A percentile compares a stretch with the other conserved stretches of the same genome.
Evolutionary conservation across 1,284 basidiomycete genomes (phyloP).

Genomic region (Sphagnurus paluster): DNA sequence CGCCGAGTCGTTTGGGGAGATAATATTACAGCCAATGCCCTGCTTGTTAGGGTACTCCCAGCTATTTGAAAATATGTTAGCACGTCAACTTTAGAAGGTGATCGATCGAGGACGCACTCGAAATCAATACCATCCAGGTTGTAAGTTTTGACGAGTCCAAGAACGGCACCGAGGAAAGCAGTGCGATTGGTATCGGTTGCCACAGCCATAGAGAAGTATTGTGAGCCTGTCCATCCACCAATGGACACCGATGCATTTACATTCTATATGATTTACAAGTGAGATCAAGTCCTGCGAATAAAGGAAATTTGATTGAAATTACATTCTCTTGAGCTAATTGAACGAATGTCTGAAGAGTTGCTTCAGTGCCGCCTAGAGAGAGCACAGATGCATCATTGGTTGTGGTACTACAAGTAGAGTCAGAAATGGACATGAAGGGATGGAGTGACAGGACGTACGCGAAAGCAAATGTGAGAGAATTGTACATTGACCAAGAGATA

Average conservation of each 20-base stretch:
- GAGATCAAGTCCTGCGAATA: background rate
- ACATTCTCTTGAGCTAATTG: conserved; percentile 48
- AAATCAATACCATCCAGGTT: conserved; percentile 79
- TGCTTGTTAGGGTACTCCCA: conserved; percentile 80
- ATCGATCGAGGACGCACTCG: conserved; percentile 48
- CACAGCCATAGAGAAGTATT: conserved; percentile 70
- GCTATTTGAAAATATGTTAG: conserved; percentile 36
- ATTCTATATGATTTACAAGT: conserved; percentile 30
- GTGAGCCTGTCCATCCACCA: conserved; percentile 83
- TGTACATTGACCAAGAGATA: conserved; percentile 59
- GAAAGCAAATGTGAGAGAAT: conserved; percentile 54
- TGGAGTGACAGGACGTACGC: conserved; percentile 42
- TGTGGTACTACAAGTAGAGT: conserved; percentile 44
- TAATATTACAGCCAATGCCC: conserved; percentile 69
- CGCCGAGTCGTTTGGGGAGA: conserved; percentile 60
- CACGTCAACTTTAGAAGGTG: background rate
- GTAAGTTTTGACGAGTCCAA: conserved; percentile 58
- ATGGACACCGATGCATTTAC: conserved; percentile 74
- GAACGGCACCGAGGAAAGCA: conserved; percentile 68
- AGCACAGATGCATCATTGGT: conserved; percentile 39
- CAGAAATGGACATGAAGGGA: no score
- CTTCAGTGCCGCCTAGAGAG: conserved; percentile 39
- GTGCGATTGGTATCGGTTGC: conserved; percentile 57
- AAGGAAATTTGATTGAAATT: background rate
- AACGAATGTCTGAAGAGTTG: conserved; percentile 51